Percentiles rank a stretch among this genome's conserved stretches.
Conservation (phyloP, 805 yeast species). For the Saccharomycopsis guyanensis region DNA sequence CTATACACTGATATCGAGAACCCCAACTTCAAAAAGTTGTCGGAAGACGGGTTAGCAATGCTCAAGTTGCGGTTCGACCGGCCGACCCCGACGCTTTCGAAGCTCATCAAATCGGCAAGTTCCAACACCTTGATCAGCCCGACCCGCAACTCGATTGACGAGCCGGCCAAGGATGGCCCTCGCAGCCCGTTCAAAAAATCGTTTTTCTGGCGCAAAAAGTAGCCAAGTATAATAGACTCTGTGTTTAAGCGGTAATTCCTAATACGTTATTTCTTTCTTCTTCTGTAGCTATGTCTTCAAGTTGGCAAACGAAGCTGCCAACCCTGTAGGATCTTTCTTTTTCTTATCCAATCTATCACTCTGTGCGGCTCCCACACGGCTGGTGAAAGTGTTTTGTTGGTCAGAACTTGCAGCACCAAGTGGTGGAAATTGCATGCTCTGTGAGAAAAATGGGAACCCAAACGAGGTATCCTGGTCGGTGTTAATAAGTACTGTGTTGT, state of each 20-base stretch:
- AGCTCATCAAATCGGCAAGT: constrained; percentile 27
- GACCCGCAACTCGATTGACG: background rate
- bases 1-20: constrained; percentile 9
- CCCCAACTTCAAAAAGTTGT: constrained; percentile 12
- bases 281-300: too few species aligned
- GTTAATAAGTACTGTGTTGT: background rate
- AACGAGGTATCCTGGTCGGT: background rate
- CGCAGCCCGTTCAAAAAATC: constrained; percentile 15
- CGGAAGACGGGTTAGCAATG: constrained; percentile 15
- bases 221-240: too few species aligned
- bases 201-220: constrained; percentile 16
- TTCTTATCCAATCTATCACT: too few species aligned
- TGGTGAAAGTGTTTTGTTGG: background rate
- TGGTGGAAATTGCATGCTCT: constrained; percentile 6
- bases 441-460: constrained; percentile 4
- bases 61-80: constrained; percentile 12
- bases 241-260: too few species aligned
- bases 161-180: constrained; percentile 2
- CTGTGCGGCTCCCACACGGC: background rate
- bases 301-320: background rate
- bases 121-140: constrained; percentile 21
- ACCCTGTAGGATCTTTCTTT: too few species aligned
- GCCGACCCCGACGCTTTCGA: constrained; percentile 21
- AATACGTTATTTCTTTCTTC: too few species aligned
- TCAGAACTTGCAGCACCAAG: background rate